Percentiles rank a stretch among this genome's conserved stretches.
Conservation (phyloP, 306 rosid species). For the Cucurbita ficifolia region DNA sequence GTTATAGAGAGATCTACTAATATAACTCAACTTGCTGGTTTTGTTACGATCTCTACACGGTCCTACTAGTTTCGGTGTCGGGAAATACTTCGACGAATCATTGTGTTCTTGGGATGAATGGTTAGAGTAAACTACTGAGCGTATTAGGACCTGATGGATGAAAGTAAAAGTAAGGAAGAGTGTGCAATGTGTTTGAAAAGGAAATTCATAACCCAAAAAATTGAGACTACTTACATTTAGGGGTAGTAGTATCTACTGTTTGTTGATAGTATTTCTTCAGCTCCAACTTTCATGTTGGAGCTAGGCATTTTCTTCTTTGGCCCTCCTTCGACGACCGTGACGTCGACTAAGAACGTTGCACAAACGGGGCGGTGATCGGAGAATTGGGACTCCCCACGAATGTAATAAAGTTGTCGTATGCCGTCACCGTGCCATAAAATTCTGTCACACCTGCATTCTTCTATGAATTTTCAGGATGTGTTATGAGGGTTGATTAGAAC, state of each 20-base stretch:
- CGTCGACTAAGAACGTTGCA: conserved; percentile 52
- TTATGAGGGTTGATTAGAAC: neutral
- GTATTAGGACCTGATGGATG: neutral
- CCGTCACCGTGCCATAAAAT: conserved; percentile 86
- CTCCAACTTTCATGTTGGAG: conserved; percentile 26
- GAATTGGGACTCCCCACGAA: conserved; percentile 54
- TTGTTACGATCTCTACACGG: neutral
- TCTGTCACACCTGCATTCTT: conserved; percentile 76
- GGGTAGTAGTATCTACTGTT: conserved; percentile 15
- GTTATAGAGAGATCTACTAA: neutral
- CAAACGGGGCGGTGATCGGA: conserved; percentile 94
- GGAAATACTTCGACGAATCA: conserved; percentile 2
- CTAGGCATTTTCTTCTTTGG: conserved; percentile 26
- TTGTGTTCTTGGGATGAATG: neutral
- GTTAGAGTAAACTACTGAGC: neutral
- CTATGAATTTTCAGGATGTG: conserved; percentile 8
- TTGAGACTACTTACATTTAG: neutral
- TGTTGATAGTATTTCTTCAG: conserved; percentile 38
- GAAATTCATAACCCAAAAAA: neutral
- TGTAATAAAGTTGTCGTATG: conserved; percentile 47
- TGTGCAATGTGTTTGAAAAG: neutral
- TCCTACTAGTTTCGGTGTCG: neutral
- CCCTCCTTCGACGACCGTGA: conserved; percentile 26
- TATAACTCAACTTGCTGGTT: neutral
- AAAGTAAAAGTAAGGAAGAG: neutral